Evolutionary conservation across 805 yeast genomes (phyloP).

Genomic region (Candida incommunis): DNA sequence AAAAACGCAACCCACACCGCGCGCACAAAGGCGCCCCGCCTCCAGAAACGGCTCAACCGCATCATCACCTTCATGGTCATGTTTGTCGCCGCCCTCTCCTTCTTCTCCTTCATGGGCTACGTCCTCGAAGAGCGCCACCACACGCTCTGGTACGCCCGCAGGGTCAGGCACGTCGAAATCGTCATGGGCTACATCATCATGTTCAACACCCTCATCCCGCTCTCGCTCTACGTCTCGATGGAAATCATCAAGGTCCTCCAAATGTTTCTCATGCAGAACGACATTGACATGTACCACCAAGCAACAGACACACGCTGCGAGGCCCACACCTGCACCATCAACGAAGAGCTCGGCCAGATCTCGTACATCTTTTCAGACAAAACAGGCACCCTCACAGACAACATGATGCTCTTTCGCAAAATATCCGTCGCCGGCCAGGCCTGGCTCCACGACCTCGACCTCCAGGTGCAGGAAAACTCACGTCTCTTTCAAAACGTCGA

Average conservation of each 20-base stretch:
- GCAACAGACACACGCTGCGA: slow-evolving; percentile 83
- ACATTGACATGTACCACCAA: slow-evolving; percentile 85
- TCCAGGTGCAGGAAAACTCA: slow-evolving; percentile 19
- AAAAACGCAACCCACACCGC: slow-evolving; percentile 90
- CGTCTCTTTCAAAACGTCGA: background rate
- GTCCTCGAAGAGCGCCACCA: slow-evolving; percentile 20
- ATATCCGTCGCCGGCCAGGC: slow-evolving; percentile 77
- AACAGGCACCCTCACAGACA: slow-evolving; percentile 94
- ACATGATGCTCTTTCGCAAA: slow-evolving; percentile 82
- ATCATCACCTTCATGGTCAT: slow-evolving; percentile 81
- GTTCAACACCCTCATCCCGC: slow-evolving; percentile 92
- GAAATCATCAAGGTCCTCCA: slow-evolving; percentile 89
- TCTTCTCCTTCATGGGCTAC: slow-evolving; percentile 74
- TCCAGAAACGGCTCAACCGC: slow-evolving; percentile 68
- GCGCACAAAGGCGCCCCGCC: slow-evolving; percentile 82
- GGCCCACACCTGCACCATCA: slow-evolving; percentile 86
- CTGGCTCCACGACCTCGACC: slow-evolving; percentile 71
- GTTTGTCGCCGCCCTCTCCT: slow-evolving; percentile 59
- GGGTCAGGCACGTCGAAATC: slow-evolving; percentile 77
- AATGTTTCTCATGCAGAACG: slow-evolving; percentile 67
- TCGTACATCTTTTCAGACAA: slow-evolving; percentile 90
- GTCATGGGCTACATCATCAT: slow-evolving; percentile 93
- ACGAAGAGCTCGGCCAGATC: slow-evolving; percentile 95
- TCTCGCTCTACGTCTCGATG: slow-evolving; percentile 90
- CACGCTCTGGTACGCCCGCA: slow-evolving; percentile 63